Evolutionary conservation across 2,329 filamentous ascomycete genomes (phyloP), one percentile per base, ranked within the genome.

Genomic region (Ramichloridium luteum): DNA sequence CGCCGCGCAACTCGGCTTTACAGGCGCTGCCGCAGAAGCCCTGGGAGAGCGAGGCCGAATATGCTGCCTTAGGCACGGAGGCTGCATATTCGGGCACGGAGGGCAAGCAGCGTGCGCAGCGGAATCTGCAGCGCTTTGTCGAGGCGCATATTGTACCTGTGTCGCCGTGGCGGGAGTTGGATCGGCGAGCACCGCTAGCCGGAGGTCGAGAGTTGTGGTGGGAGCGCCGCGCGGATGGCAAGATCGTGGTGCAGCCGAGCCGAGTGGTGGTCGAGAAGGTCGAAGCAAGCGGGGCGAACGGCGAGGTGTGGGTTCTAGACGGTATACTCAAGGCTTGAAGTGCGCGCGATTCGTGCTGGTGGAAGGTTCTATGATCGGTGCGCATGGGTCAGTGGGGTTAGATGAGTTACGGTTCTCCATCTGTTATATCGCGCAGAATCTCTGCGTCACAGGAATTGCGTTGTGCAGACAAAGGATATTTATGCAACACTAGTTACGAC

Each of bases 1-100:
- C 86, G 4, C 90, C 90, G 1, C 63, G 81, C 32, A 96, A 98
- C 64, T 74, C 71, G 12, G 84, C 77, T 3, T 74, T 98, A 49
- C 79, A 80, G 43, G 62, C 59, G 1, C 63, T 96, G 14, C 81
- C 85, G 1, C 68, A 79, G 31, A 96, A 94, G 56, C 86, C 86
- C 0, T 93, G 83, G 83, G 82, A 77, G 48, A 67, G 86, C 40
- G 72, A 80, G 0, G 58, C 68, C 31, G 85, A 93, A 43, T 88
- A 90, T 53, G 60, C 65, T 3, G 56, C 57, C 1, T 60, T 80
- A 3, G 84, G 83, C 0, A 65, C 68, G 2, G 59, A 75, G 17
- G 20, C 20, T n/a, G 83, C 79, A 1, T 94, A 93, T 51, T 73
- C 80, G 28, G 85, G 85, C 0, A 62, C 67, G 1, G 72, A 73